Evolutionary conservation across 495 filamentous ascomycete genomes (phyloP).

Genomic region (Echria macrotheca): DNA sequence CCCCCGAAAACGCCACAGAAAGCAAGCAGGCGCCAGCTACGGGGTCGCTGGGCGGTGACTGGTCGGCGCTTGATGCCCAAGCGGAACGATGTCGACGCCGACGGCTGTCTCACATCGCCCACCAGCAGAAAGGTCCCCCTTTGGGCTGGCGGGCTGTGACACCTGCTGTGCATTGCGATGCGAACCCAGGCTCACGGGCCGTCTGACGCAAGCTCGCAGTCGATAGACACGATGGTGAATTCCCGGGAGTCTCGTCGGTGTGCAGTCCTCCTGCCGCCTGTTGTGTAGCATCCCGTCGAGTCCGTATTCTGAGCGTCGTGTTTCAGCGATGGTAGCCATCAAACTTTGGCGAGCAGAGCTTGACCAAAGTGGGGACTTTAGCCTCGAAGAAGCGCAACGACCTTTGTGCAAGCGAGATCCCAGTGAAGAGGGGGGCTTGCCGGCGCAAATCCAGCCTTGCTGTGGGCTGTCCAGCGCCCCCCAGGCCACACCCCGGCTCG

Average conservation of each 20-base stretch:
- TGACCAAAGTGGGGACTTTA: slow-evolving; percentile 3
- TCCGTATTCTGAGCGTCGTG: not conserved
- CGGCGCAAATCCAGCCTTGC: not conserved
- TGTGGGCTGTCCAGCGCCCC: not conserved
- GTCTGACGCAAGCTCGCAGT: not conserved
- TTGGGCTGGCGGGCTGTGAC: not conserved
- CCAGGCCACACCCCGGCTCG: slow-evolving; percentile 1
- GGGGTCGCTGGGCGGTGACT: too few species aligned
- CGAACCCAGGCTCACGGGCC: not conserved
- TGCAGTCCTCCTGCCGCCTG: too few species aligned
- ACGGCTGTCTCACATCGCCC: too few species aligned
- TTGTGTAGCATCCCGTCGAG: too few species aligned
- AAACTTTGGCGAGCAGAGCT: not conserved
- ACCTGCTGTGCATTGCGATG: not conserved
- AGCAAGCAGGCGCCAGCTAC: too few species aligned
- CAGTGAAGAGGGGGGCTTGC: too few species aligned
- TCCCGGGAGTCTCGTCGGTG: too few species aligned
- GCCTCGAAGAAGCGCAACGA: not conserved
- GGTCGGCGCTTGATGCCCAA: too few species aligned
- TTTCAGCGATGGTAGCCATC: not conserved
- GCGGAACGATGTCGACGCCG: too few species aligned
- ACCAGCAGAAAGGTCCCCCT: not conserved
- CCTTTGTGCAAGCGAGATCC: too few species aligned
- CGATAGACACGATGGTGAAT: too few species aligned
- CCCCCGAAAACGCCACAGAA: too few species aligned